phyloP scores from a whole-genome alignment of 257 asterid species.

The Thymus quinquecostatus region DNA sequence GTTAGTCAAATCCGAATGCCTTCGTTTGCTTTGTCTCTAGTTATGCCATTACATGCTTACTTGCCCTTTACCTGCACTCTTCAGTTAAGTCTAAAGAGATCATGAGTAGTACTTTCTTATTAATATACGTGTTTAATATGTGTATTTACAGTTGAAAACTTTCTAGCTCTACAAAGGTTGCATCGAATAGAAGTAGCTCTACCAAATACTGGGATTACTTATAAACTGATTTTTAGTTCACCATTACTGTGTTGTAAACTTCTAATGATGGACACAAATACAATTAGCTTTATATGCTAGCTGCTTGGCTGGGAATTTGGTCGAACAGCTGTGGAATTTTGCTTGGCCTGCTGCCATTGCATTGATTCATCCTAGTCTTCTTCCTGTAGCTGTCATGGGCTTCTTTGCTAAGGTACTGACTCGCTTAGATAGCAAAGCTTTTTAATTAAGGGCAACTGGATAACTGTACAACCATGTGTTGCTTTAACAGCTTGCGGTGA shows the following conservation, averaged over 20 bases:
- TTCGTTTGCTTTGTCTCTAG: slow-evolving; percentile 10
- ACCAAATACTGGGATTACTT: slow-evolving; percentile 10
- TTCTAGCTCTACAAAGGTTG: slow-evolving; percentile 1
- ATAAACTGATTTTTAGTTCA: slow-evolving; percentile 21
- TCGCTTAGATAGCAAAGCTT: slow-evolving; percentile 15
- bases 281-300: slow-evolving; percentile 81
- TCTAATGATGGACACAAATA: slow-evolving; percentile 5
- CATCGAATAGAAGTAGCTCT: slow-evolving; percentile 3
- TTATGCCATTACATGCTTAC: slow-evolving; percentile 3
- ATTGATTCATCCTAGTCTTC: slow-evolving; percentile 88
- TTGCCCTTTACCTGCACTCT: slow-evolving; percentile 6
- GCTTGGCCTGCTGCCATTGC: slow-evolving; percentile 98
- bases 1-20: neutral
- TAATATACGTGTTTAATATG: slow-evolving; percentile 1
- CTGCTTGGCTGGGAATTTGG: slow-evolving; percentile 93
- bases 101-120: neutral
- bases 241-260: slow-evolving; percentile 28
- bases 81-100: neutral
- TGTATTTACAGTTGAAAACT: neutral
- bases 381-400: slow-evolving; percentile 89
- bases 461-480: slow-evolving; percentile 33
- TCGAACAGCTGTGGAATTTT: slow-evolving; percentile 97
- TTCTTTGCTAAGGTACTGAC: slow-evolving; percentile 76
- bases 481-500: slow-evolving; percentile 74
- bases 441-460: slow-evolving; percentile 26